Evolutionary conservation across 257 asterid genomes (phyloP), one percentile per base, ranked within the genome.

Genomic region (Jasminum sambac): DNA sequence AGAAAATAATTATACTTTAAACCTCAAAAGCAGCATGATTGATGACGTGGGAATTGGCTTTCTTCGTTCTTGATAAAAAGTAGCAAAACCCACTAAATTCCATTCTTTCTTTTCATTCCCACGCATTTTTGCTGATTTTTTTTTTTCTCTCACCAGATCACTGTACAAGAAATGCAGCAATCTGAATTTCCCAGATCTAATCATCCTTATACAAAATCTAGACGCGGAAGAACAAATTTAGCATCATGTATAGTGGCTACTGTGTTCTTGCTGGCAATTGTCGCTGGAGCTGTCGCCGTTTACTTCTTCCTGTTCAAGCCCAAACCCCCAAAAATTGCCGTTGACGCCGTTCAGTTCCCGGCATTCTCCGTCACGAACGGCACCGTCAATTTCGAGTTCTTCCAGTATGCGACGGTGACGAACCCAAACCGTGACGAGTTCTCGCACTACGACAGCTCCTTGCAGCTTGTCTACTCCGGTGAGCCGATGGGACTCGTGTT

Each of bases 391-490:
- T 90, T 92, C 86, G 87, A 91, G 46, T 90, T 90, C 84, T 79
- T 92, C 83, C 98, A 92, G 66, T 87, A 73, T 79, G 96, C 88
- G 82, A 85, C 98, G 23, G 98, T 92, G 14, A 80, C 87, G 0
- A 92, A 92, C 84, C 97, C 98, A 0, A 93, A 93, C 84, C 86
- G 96, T 57, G 97, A 89, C 74, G 89, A 83, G 63, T 93, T 93
- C 80, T 87, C 96, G 30, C 98, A 93, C 87, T 93, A 87, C 81
- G 98, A 90, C 87, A 90, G 96, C 89, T 87, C 98, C n/a, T 84
- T 93, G 59, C 94, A 90, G 89, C 86, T 93, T 17, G 89, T 81
- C 63, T 89, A 81, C 83, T 85, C 88, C 63, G 98, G 94, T 14
- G 86, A 85, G 82, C 92, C 95, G n/a, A 88, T 93, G 12, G 98